phyloP scores from a whole-genome alignment of 495 filamentous ascomycete species.

The Hamigera avellanea region DNA sequence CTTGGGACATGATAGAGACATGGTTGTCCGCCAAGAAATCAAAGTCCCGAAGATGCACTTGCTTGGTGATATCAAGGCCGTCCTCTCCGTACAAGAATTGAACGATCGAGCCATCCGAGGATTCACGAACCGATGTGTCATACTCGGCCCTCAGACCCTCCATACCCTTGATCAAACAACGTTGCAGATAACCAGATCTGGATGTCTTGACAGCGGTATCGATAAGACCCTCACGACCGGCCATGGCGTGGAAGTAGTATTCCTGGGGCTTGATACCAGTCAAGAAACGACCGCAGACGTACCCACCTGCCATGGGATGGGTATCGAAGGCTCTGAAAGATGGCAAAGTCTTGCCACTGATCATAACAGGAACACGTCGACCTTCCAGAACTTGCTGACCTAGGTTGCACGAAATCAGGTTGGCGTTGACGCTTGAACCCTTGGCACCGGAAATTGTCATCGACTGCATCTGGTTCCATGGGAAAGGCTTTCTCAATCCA shows the following conservation, averaged over 20 bases:
- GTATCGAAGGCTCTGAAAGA: constrained; percentile 91
- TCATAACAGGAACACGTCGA: constrained; percentile 90
- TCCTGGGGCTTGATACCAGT: constrained; percentile 96
- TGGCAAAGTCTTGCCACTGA: constrained; percentile 91
- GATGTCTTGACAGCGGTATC: constrained; percentile 99
- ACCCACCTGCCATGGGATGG: constrained; percentile 81
- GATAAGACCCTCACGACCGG: constrained; percentile 94
- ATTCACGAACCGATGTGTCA: constrained; percentile 83
- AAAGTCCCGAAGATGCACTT: constrained; percentile 84
- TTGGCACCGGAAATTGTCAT: constrained; percentile 98
- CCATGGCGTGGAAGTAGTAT: constrained; percentile 99
- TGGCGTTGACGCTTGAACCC: constrained; percentile 85
- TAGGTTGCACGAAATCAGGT: constrained; percentile 93
- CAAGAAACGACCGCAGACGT: constrained; percentile 92
- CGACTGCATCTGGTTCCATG: constrained; percentile 95
- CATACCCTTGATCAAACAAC: constrained; percentile 98
- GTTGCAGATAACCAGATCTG: constrained; percentile 90
- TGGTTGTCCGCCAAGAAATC: constrained; percentile 80
- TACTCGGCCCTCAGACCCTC: constrained; percentile 88
- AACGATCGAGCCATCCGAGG: constrained; percentile 76
- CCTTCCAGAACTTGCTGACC: constrained; percentile 97
- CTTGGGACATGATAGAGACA: constrained; percentile 39
- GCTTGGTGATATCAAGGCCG: constrained; percentile 85
- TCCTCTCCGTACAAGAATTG: constrained; percentile 98
- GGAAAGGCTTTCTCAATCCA: constrained; percentile 84